Percentiles rank a stretch among this genome's conserved stretches.
These are phyloP conservation scores for Blastobotrys americana DNA, from an alignment of 805 yeast species.

Conservation along the genomic window DNA sequence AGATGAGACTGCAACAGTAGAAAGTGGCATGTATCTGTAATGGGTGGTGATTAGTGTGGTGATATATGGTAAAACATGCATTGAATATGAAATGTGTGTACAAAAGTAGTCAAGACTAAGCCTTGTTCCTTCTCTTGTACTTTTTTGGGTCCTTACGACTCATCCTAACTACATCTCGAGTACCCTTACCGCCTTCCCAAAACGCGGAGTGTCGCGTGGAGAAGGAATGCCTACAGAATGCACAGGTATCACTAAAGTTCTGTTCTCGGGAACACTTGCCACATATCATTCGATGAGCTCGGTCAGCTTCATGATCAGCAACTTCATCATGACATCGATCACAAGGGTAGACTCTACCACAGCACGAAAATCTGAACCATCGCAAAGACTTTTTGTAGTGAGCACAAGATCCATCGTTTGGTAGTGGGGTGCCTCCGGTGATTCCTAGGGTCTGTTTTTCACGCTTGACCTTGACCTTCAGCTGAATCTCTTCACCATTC, in stretches of 20 bases:
- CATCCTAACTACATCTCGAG: constrained; percentile 35
- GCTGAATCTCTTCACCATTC: constrained; percentile 13
- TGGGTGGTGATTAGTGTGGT: too few relatives aligned
- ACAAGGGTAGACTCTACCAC: constrained; percentile 36
- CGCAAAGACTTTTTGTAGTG: constrained; percentile 36
- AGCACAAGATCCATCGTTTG: constrained; percentile 33
- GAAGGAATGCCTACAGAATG: constrained; percentile 33
- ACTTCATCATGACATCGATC: constrained; percentile 37
- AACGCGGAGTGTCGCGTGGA: constrained; percentile 31
- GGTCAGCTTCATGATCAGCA: constrained; percentile 31
- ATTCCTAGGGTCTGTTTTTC: constrained; percentile 26
- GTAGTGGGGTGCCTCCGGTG: constrained; percentile 34
- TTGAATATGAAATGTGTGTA: too few relatives aligned
- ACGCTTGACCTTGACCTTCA: constrained; percentile 13
- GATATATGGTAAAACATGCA: too few relatives aligned
- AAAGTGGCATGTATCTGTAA: too few relatives aligned
- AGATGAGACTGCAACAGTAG: too few relatives aligned
- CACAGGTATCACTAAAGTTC: constrained; percentile 31
- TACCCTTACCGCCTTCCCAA: constrained; percentile 42
- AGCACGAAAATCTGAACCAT: constrained; percentile 40
- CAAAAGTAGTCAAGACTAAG: too few relatives aligned
- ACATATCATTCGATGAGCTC: constrained; percentile 36
- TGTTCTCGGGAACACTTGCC: constrained; percentile 39
- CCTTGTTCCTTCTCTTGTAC: constrained; percentile 26
- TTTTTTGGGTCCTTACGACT: constrained; percentile 37